Evolutionary conservation across 2,329 filamentous ascomycete genomes (phyloP).

Genomic region (Zalaria obscura): DNA sequence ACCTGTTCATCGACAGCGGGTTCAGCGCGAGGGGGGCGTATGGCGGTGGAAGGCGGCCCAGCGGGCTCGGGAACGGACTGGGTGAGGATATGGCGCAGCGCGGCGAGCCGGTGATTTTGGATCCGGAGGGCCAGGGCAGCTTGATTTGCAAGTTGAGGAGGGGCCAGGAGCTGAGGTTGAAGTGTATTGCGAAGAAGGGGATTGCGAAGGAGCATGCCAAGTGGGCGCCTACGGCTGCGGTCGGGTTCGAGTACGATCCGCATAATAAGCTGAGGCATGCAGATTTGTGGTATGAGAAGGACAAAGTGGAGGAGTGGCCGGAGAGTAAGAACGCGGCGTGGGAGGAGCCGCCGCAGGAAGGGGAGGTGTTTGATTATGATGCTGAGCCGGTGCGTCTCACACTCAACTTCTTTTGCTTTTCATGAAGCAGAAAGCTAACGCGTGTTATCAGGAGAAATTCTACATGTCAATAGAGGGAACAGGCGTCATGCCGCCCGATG

Average conservation of each 20-base stretch:
- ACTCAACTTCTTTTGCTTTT: too few species aligned
- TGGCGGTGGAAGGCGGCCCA: slow-evolving; percentile 22
- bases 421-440: too few species aligned
- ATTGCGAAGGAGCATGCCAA: slow-evolving; percentile 98
- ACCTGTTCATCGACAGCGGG: slow-evolving; percentile 49
- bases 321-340: slow-evolving; percentile 52
- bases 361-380: slow-evolving; percentile 82
- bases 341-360: slow-evolving; percentile 67
- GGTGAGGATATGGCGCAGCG: slow-evolving; percentile 26
- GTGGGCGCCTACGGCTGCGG: slow-evolving; percentile 83
- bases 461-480: slow-evolving; percentile 89
- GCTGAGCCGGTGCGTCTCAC: slow-evolving; percentile 53
- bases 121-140: slow-evolving; percentile 66
- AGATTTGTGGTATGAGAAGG: slow-evolving; percentile 88
- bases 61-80: slow-evolving; percentile 54
- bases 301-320: slow-evolving; percentile 73
- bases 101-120: slow-evolving; percentile 70
- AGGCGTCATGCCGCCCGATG: slow-evolving; percentile 77
- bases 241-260: slow-evolving; percentile 96
- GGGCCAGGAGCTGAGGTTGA: slow-evolving; percentile 80
- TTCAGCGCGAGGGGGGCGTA: background rate
- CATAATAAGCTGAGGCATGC: slow-evolving; percentile 90
- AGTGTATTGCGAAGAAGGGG: slow-evolving; percentile 92
- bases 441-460: slow-evolving; percentile 35
- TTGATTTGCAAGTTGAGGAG: slow-evolving; percentile 83